Evolutionary conservation across 805 yeast genomes (phyloP).

Genomic region (Brettanomyces bruxellensis): DNA sequence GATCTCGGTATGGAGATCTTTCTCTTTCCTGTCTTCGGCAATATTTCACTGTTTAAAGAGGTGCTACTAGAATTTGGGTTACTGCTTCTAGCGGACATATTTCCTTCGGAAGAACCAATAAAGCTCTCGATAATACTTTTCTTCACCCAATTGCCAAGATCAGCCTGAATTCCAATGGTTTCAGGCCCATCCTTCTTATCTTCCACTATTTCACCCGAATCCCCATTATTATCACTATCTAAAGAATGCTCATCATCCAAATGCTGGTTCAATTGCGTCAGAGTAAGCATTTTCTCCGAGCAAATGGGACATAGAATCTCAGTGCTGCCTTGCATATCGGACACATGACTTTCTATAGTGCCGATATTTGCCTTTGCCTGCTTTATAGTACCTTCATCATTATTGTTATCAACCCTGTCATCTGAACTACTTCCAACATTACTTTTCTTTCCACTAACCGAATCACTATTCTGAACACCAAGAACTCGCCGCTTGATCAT

Average conservation of each 20-base stretch:
- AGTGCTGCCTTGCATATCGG: too few species aligned
- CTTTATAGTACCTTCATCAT: too few species aligned
- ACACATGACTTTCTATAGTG: too few species aligned
- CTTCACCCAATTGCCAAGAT: slow-evolving; percentile 33
- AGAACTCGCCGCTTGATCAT: too few species aligned
- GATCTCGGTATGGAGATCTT: slow-evolving; percentile 24
- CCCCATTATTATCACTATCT: neutral
- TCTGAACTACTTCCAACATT: too few species aligned
- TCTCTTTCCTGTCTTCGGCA: neutral
- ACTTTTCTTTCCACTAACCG: too few species aligned
- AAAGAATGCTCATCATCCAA: slow-evolving; percentile 58
- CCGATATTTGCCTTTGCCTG: too few species aligned
- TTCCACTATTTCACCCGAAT: neutral
- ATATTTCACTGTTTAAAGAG: neutral
- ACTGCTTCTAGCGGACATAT: neutral
- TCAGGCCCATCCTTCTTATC: neutral
- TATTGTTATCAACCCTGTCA: too few species aligned
- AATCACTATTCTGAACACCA: too few species aligned
- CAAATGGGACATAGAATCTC: slow-evolving; percentile 59
- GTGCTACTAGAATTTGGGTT: too few species aligned
- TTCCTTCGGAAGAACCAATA: neutral
- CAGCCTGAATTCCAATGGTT: slow-evolving; percentile 19
- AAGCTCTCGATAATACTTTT: slow-evolving; percentile 1
- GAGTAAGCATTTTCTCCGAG: slow-evolving; percentile 42
- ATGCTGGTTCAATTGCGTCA: slow-evolving; percentile 55